Conservation (phyloP, 73 alveolate genomes). For the Durusdinium trenchii region DNA sequence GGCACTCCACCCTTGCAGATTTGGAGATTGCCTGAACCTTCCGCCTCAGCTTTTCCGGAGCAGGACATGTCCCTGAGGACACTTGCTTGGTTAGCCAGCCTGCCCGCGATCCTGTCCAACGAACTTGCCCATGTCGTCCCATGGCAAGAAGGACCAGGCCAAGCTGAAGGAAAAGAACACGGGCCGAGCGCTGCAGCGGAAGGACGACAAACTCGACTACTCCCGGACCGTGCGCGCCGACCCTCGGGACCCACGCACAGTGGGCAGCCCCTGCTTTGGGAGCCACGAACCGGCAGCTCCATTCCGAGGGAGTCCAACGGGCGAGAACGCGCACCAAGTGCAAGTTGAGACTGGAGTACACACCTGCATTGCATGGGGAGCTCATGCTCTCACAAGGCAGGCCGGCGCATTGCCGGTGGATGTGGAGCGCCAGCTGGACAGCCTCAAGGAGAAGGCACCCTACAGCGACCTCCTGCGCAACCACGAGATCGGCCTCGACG, state of each 20-base stretch:
- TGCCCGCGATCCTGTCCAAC: not conserved
- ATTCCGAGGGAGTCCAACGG: not conserved
- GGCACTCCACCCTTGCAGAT: not conserved
- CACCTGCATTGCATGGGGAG: not conserved
- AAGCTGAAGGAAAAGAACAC: not conserved
- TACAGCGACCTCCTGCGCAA: not conserved
- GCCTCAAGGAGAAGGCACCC: not conserved
- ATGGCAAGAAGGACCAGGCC: not conserved
- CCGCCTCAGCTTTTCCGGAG: not conserved
- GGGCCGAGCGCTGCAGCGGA: not conserved
- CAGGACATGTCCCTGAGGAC: constrained; percentile 35
- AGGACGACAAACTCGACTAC: not conserved
- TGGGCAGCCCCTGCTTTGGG: not conserved
- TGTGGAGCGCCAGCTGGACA: not conserved
- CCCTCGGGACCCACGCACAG: not conserved
- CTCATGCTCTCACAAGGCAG: not conserved
- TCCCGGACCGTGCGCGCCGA: not conserved
- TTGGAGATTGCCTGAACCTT: not conserved
- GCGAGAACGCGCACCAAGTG: not conserved
- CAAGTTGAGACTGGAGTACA: not conserved
- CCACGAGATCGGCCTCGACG: not conserved
- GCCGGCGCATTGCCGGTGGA: not conserved
- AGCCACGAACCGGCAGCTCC: constrained; percentile 10
- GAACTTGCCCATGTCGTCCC: not conserved
- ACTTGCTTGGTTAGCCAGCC: not conserved